Evolutionary conservation across 805 yeast species (phyloP).

Genomic region (Zygotorulaspora florentina): DNA sequence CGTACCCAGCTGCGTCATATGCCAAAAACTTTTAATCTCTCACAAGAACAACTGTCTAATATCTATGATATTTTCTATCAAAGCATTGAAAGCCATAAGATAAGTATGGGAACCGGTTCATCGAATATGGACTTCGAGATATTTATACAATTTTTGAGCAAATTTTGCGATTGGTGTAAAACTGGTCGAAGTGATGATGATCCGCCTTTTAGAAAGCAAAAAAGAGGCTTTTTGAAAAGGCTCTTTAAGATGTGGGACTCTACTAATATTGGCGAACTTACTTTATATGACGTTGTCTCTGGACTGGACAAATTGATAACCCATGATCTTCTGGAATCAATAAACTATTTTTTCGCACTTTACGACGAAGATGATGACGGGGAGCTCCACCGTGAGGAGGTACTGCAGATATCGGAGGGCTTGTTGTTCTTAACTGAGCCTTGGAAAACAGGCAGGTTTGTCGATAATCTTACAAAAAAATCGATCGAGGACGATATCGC

Average conservation of each 20-base stretch:
- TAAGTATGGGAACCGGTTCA: slow-evolving; percentile 48
- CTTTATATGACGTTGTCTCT: slow-evolving; percentile 62
- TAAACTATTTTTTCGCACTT: slow-evolving; percentile 73
- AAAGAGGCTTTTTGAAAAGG: slow-evolving; percentile 51
- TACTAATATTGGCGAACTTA: slow-evolving; percentile 49
- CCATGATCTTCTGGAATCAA: slow-evolving; percentile 69
- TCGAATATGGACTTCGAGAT: slow-evolving; percentile 72
- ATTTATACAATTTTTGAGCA: slow-evolving; percentile 70
- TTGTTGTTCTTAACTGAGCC: slow-evolving; percentile 76
- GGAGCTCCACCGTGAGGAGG: slow-evolving; percentile 68
- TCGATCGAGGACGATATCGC: slow-evolving; percentile 66
- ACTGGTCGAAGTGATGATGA: slow-evolving; percentile 37
- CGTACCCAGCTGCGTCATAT: slow-evolving; percentile 85
- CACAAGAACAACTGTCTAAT: slow-evolving; percentile 55
- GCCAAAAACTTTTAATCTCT: slow-evolving; percentile 64
- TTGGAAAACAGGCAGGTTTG: slow-evolving; percentile 66
- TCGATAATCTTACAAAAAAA: slow-evolving; percentile 61
- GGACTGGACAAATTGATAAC: slow-evolving; percentile 71
- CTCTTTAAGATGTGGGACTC: slow-evolving; percentile 71
- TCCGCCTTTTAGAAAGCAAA: slow-evolving; percentile 30
- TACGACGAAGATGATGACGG: slow-evolving; percentile 62
- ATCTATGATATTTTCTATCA: slow-evolving; percentile 82
- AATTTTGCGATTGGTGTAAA: slow-evolving; percentile 72
- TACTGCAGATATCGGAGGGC: slow-evolving; percentile 83
- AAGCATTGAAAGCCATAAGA: slow-evolving; percentile 63